Percentiles rank a stretch among this genome's conserved stretches.
These are phyloP conservation scores for Suhomyces chickasaworum DNA, from an alignment of 1,139 yeast species.

Conservation along the genomic window DNA sequence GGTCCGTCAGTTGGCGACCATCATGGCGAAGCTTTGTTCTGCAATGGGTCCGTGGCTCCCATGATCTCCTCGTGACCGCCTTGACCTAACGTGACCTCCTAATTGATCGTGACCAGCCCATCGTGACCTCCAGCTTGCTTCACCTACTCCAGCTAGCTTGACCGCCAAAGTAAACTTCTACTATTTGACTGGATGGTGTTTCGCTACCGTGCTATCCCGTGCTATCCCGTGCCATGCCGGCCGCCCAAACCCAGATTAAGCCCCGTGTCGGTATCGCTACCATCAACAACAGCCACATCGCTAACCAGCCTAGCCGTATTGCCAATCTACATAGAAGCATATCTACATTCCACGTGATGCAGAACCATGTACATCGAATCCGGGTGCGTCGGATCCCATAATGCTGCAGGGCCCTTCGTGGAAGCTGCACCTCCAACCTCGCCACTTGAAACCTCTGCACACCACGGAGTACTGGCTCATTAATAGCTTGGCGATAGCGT, in stretches of 20 bases:
- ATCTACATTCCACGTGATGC: neutral
- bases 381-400: neutral
- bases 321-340: neutral
- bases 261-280: neutral
- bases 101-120: neutral
- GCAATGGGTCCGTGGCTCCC: neutral
- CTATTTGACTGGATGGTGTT: no score
- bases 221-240: no score
- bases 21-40: neutral
- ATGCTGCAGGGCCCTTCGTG: no score
- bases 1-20: neutral
- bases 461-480: no score
- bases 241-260: no score
- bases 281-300: conserved; percentile 1
- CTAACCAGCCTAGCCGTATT: conserved; percentile 1
- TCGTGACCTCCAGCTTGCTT: neutral
- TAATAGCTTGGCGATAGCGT: neutral
- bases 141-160: no score
- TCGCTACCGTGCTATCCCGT: no score
- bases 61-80: neutral
- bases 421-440: no score
- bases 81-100: neutral
- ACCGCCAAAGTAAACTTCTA: no score
- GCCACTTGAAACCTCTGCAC: no score
- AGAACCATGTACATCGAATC: no score